Evolutionary conservation across 2,329 filamentous ascomycete genomes (phyloP), one percentile per base, ranked within the genome.

Genomic region (Hymenoscyphus linearis): DNA sequence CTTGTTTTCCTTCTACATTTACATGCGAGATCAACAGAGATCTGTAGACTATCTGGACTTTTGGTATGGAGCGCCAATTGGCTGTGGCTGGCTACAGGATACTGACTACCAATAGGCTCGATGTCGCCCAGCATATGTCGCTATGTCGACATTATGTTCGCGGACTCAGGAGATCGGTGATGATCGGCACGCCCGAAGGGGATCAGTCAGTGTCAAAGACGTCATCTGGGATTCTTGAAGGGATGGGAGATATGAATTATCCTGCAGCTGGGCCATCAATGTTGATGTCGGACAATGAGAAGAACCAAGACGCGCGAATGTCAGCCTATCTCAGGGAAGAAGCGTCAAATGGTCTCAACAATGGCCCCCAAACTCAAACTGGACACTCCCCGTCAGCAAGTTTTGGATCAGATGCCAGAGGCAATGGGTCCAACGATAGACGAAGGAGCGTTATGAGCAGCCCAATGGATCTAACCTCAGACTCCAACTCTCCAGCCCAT

Each of bases 61-160:
- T 76, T 99, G 96, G 95, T 98, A 80, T 62, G 85, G 16, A 18
- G 18, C 3, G n/a, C 6, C 13, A 22, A 12, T 50, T n/a, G 13
- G 22, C 22, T 22, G 25, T 50, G 44, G 44, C 13, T 22, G 22
- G 18, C 25, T 3, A 4, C 9, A 35, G 13, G 13, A 47, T 55
- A 59, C 65, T 60, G 52, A 66, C 16, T 27, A 13, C 58, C 40
- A 27, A 31, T 70, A 98, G 93, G 95, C 91, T 99, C 70, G 95
- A 99, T 86, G 95, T 99, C 63, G 93, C 95, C 16, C 95, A 99
- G 74, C 95, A 99, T 78, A 97, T 98, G 88, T 96, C 93, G 25
- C 83, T 99, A 61, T 99, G 91, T 74, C 89, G 96, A 56, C 92
- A 98, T 76, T 99, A 97, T 78, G 95, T 99, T 22, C 91, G 95